phyloP scores from a whole-genome alignment of 805 yeast genomes.

The Ogataea neopini region DNA sequence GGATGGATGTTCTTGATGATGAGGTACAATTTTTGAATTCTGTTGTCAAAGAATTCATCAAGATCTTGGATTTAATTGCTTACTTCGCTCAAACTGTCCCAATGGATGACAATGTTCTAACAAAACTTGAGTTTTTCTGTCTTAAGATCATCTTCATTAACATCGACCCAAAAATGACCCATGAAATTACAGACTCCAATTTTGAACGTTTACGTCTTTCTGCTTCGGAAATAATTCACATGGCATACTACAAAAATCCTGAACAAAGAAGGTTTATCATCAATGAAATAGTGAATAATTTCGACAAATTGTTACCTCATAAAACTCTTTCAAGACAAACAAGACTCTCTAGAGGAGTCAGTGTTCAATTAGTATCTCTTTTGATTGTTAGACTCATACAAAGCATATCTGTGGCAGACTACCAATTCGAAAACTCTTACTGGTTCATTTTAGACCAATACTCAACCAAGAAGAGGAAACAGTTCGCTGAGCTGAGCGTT shows the following conservation, averaged over 20 bases:
- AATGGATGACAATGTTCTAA: constrained; percentile 52
- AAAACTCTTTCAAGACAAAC: constrained; percentile 46
- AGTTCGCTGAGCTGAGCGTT: constrained; percentile 12
- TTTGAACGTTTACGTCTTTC: constrained; percentile 31
- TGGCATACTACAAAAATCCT: constrained; percentile 42
- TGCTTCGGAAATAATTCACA: constrained; percentile 34
- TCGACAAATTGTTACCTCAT: constrained; percentile 49
- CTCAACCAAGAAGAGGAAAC: constrained; percentile 13
- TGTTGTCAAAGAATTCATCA: constrained; percentile 9
- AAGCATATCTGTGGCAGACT: constrained; percentile 16
- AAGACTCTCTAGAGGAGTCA: constrained; percentile 44
- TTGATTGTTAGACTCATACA: constrained; percentile 47
- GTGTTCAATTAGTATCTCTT: constrained; percentile 50
- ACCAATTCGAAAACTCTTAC: constrained; percentile 25
- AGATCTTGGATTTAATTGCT: constrained; percentile 23
- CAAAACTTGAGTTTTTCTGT: constrained; percentile 59
- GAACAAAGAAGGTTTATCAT: constrained; percentile 63
- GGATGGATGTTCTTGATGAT: not conserved
- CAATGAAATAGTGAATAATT: constrained; percentile 55
- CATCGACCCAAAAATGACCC: constrained; percentile 26
- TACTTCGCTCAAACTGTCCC: constrained; percentile 15
- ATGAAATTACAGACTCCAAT: constrained; percentile 23
- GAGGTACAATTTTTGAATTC: not conserved
- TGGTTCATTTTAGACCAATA: constrained; percentile 20
- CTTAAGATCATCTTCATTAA: constrained; percentile 43